Percentiles rank a stretch among this genome's conserved stretches.
phyloP scores from a whole-genome alignment of 768 basidiomycete species.

The Leucocoprinus sp. region DNA sequence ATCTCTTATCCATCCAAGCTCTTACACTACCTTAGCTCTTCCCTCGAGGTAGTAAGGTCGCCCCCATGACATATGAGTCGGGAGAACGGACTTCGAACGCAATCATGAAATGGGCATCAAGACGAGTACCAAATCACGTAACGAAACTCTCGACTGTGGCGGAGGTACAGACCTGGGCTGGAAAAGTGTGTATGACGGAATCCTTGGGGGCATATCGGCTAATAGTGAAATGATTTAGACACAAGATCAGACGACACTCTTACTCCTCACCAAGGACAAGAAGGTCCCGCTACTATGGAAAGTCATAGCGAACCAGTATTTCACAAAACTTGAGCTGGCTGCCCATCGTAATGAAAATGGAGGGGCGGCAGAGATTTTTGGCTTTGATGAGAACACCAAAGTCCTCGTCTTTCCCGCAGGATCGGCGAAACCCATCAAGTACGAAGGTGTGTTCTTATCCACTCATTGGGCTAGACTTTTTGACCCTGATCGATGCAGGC shows the following conservation, averaged over 20 bases:
- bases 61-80: conserved; percentile 57
- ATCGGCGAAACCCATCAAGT: conserved; percentile 47
- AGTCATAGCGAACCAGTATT: conserved; percentile 66
- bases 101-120: conserved; percentile 69
- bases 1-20: too few species aligned
- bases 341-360: conserved; percentile 62
- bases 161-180: conserved; percentile 61
- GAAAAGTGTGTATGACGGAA: conserved; percentile 42
- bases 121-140: conserved; percentile 65
- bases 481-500: conserved; percentile 33
- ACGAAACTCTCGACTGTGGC: conserved; percentile 47
- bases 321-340: conserved; percentile 51
- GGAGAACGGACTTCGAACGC: conserved; percentile 64
- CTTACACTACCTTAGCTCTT: conserved; percentile 41
- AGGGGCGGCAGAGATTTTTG: conserved; percentile 39
- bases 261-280: conserved; percentile 70
- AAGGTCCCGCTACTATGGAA: conserved; percentile 76
- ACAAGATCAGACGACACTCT: conserved; percentile 41
- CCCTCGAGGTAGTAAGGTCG: conserved; percentile 61
- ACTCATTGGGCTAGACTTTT: not conserved
- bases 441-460: conserved; percentile 46
- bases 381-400: conserved; percentile 49
- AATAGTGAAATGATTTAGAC: conserved; percentile 17
- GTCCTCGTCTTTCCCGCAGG: conserved; percentile 65
- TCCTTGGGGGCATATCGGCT: not conserved